Base-by-base conservation (phyloP, 2,329 filamentous ascomycete species). In the Chaetomium globosum region DNA sequence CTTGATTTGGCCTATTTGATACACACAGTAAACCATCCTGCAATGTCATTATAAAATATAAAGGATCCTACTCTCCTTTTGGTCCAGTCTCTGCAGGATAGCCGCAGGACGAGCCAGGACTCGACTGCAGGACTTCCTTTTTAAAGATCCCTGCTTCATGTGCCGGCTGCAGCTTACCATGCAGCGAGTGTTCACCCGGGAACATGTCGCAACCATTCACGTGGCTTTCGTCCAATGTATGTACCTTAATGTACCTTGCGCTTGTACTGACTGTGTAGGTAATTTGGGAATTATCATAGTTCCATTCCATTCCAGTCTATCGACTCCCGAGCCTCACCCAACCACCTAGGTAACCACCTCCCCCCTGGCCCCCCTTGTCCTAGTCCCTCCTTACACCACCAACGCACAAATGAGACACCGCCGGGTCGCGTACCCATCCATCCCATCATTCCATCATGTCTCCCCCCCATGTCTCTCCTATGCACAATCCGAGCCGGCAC, bases 401-500 rank as follows among this genome's bases (percentile, higher is more conserved):
- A 43, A 43, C 4, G 19, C 39, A 43, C 16, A 36, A 28, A 62
- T 21, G 19, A 21, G 12, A 31, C 43, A n/a, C 53, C 52, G 19
- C 23, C 33, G 12, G 33, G 33, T 10, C n/a, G 16, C 16, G 36
- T 36, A 9, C 26, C 12, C 31, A 16, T 30, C 21, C 53, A n/a
- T n/a, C 53, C 28, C 8, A 10, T 48, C 39, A 28, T 28, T 6
- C 54, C 10, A 26, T n/a, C 51, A 16, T 21, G 5, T 5, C 23
- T 26, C 26, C 26, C 26, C 26, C 2, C 4, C 26, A 26, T 26
- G 26, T 26, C 26, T 26, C 26, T 48, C 26, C 33, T 43, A 66
- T 59, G 51, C 57, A 56, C 39, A 23, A 26, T 39, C 63, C 33
- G 28, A 53, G 43, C 57, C 23, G 21, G 46, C 52, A 57, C 39